Percentiles rank a stretch among this genome's conserved stretches.
Conservation (phyloP, 495 filamentous ascomycete genomes). For the Xylaria telfairii region DNA sequence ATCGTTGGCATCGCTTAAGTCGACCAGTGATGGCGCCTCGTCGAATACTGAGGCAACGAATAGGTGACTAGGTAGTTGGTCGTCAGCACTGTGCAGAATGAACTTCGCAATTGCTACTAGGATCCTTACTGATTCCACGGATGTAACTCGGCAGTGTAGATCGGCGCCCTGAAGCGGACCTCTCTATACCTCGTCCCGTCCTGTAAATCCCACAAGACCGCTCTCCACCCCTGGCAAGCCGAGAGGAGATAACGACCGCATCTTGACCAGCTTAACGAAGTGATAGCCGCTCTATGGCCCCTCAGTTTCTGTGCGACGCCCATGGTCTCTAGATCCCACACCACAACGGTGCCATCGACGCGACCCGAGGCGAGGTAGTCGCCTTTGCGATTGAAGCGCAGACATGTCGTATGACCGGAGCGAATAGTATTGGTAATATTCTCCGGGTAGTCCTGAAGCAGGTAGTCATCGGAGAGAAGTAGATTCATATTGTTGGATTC, state of each 20-base stretch:
- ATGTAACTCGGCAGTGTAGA: constrained; percentile 94
- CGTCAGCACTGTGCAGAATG: background rate
- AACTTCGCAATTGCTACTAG: background rate
- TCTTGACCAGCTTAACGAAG: constrained; percentile 91
- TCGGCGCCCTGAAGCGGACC: constrained; percentile 86
- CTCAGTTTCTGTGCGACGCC: constrained; percentile 91
- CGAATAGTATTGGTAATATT: constrained; percentile 83
- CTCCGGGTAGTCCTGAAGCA: constrained; percentile 95
- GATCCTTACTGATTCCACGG: constrained; percentile 81
- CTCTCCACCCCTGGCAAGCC: constrained; percentile 94
- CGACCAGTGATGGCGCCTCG: constrained; percentile 86
- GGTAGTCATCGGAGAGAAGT: constrained; percentile 61
- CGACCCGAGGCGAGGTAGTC: constrained; percentile 93
- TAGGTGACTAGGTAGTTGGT: constrained; percentile 61
- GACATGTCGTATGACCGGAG: constrained; percentile 66
- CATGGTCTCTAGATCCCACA: constrained; percentile 97
- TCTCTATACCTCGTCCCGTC: constrained; percentile 63
- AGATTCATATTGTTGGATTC: constrained; percentile 52
- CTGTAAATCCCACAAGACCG: constrained; percentile 90
- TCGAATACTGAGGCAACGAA: constrained; percentile 92
- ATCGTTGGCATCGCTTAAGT: constrained; percentile 68
- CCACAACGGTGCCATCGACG: constrained; percentile 90
- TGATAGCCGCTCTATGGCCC: constrained; percentile 89
- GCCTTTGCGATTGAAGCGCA: constrained; percentile 92
- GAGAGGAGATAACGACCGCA: constrained; percentile 93